Percentiles rank a stretch among this genome's conserved stretches.
Evolutionary conservation across 2,329 filamentous ascomycete genomes (phyloP).

Genomic region (Trichoderma simmonsii): DNA sequence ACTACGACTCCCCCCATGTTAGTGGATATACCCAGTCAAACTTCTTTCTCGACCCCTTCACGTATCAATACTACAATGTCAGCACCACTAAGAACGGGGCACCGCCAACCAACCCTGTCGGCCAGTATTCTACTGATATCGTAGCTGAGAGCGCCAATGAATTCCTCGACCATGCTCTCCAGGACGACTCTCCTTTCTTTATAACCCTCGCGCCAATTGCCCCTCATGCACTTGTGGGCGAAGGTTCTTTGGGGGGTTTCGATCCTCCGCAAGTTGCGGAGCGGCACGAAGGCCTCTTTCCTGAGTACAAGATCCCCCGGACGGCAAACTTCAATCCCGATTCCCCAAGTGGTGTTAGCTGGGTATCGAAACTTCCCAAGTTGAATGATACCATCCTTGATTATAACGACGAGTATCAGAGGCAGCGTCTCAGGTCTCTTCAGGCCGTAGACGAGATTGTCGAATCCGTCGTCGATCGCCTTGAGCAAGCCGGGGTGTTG

Average conservation of each 20-base stretch:
- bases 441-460: constrained; percentile 56
- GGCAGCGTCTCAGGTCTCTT: constrained; percentile 48
- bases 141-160: constrained; percentile 56
- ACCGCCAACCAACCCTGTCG: constrained; percentile 30
- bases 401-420: constrained; percentile 51
- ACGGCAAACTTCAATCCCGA: constrained; percentile 65
- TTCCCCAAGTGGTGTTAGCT: constrained; percentile 41
- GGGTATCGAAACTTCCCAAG: constrained; percentile 42
- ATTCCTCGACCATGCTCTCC: constrained; percentile 59
- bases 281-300: constrained; percentile 61
- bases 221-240: constrained; percentile 55
- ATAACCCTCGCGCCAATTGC: constrained; percentile 63
- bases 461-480: constrained; percentile 39
- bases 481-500: constrained; percentile 43
- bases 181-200: constrained; percentile 59
- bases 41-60: constrained; percentile 36
- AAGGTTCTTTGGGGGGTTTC: constrained; percentile 28
- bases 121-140: constrained; percentile 51
- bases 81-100: constrained; percentile 32
- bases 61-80: constrained; percentile 46
- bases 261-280: constrained; percentile 55
- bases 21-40: constrained; percentile 57
- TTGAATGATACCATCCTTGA: constrained; percentile 42
- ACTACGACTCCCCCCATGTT: constrained; percentile 57
- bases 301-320: constrained; percentile 56